Percentiles rank a stretch among this genome's conserved stretches.
Evolutionary conservation across 2,329 filamentous ascomycete species (phyloP).

Genomic region (Apiospora hydei): DNA sequence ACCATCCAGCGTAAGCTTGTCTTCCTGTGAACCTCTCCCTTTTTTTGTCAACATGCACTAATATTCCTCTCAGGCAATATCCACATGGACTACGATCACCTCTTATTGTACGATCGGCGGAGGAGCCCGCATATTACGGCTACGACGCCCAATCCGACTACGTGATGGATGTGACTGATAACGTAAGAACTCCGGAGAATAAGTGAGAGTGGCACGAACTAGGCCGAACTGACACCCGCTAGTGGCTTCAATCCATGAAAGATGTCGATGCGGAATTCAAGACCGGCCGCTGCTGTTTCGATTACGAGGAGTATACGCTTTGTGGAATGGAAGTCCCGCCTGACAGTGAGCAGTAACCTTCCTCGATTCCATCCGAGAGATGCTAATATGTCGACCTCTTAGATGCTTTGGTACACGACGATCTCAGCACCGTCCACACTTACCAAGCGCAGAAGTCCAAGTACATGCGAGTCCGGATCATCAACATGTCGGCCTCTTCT

Average conservation of each 20-base stretch:
- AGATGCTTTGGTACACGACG: slow-evolving; percentile 23
- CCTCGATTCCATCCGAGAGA: not conserved
- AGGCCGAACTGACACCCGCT: not conserved
- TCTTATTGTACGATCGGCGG: slow-evolving; percentile 18
- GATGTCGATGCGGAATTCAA: slow-evolving; percentile 22
- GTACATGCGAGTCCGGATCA: slow-evolving; percentile 21
- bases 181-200: not conserved
- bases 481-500: slow-evolving; percentile 24
- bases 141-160: slow-evolving; percentile 10
- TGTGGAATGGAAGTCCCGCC: slow-evolving; percentile 25
- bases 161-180: slow-evolving; percentile 20
- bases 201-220: too few relatives aligned
- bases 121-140: slow-evolving; percentile 20
- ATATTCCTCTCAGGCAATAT: slow-evolving; percentile 8
- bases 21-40: too few relatives aligned
- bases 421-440: slow-evolving; percentile 15
- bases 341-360: not conserved
- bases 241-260: slow-evolving; percentile 21
- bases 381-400: not conserved
- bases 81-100: slow-evolving; percentile 23
- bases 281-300: slow-evolving; percentile 22
- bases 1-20: slow-evolving; percentile 14
- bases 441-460: not conserved
- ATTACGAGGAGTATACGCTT: not conserved
- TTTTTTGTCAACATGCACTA: not conserved